Conservation (phyloP, 176 grass and related monocot species). For the Carex scoparia region DNA sequence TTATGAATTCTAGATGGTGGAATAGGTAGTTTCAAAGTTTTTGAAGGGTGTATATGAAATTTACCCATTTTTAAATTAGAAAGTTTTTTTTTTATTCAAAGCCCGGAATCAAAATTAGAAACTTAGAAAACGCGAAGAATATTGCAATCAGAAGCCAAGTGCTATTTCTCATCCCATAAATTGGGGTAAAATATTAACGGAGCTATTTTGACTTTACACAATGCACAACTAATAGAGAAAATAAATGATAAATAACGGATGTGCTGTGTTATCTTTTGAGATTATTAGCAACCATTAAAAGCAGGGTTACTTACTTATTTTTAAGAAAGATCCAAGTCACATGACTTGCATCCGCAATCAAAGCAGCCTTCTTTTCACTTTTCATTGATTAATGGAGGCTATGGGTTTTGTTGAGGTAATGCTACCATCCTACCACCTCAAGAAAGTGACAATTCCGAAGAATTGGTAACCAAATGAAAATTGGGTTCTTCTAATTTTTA, state of each 20-base stretch:
- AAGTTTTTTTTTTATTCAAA: background rate
- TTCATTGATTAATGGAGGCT: background rate
- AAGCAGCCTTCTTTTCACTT: background rate
- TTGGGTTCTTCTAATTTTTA: background rate
- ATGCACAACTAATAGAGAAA: too few relatives aligned
- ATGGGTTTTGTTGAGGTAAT: constrained; percentile 1
- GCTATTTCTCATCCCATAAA: constrained; percentile 2
- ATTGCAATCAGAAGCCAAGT: constrained; percentile 15
- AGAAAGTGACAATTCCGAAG: constrained; percentile 7
- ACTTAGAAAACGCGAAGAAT: background rate
- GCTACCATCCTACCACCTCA: background rate
- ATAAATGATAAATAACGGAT: too few relatives aligned
- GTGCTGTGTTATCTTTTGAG: background rate
- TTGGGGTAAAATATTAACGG: too few relatives aligned
- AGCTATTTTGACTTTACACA: too few relatives aligned
- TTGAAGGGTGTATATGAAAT: too few relatives aligned
- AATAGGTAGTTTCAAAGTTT: too few relatives aligned
- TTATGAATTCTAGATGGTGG: too few relatives aligned
- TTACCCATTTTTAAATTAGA: too few relatives aligned
- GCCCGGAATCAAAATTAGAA: background rate
- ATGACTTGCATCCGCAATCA: background rate
- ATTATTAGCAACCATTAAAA: background rate
- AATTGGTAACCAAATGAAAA: constrained; percentile 10
- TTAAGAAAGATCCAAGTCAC: background rate
- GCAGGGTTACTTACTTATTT: background rate